phyloP scores from a whole-genome alignment of 441 rosid species.

The Hypseocharis bilobata region DNA sequence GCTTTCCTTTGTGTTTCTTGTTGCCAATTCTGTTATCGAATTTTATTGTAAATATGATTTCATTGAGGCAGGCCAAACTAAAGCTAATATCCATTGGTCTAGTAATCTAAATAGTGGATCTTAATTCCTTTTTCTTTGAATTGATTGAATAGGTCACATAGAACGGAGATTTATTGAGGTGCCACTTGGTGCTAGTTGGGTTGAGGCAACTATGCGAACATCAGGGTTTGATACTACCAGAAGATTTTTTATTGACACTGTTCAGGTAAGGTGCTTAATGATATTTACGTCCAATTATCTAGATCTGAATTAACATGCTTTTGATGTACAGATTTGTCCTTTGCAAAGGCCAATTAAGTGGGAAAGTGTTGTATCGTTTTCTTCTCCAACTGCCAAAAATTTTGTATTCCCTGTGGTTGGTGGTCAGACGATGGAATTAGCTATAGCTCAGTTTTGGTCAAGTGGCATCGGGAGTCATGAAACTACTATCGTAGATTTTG shows the following conservation, averaged over 20 bases:
- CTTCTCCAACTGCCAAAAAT: conserved; percentile 77
- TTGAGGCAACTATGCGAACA: conserved; percentile 81
- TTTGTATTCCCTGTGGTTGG: conserved; percentile 68
- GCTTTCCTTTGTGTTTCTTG: neutral
- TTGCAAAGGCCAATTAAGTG: conserved; percentile 85
- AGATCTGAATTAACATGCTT: conserved; percentile 30
- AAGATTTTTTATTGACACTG: conserved; percentile 68
- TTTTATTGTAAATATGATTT: neutral
- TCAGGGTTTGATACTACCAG: conserved; percentile 82
- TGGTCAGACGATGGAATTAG: conserved; percentile 92
- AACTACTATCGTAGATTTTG: conserved; percentile 70
- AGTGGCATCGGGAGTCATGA: conserved; percentile 95
- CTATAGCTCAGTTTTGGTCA: conserved; percentile 94
- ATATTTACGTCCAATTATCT: conserved; percentile 15
- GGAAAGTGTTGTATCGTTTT: conserved; percentile 63
- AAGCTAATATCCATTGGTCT: neutral
- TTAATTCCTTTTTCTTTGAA: conserved; percentile 14
- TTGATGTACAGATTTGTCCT: conserved; percentile 66
- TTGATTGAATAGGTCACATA: conserved; percentile 53
- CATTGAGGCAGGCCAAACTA: neutral
- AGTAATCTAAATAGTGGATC: neutral
- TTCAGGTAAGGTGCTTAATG: conserved; percentile 53
- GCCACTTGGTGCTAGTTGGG: conserved; percentile 87
- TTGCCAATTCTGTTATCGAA: neutral
- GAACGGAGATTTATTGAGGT: conserved; percentile 86